Conservation (phyloP, 306 rosid species). For the Neltuma alba region DNA sequence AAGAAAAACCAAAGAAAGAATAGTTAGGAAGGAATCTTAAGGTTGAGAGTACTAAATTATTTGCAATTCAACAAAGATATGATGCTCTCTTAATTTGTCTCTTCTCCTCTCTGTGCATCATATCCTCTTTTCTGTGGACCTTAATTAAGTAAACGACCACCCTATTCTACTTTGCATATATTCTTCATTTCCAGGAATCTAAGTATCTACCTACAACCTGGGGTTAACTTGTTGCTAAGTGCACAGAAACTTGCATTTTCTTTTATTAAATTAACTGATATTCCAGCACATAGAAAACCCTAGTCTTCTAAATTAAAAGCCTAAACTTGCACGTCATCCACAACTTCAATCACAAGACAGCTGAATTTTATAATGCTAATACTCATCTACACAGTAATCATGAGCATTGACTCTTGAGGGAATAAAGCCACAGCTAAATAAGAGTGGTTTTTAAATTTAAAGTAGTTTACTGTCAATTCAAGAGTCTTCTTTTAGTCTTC, state of each 20-base stretch:
- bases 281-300: conserved; percentile 12
- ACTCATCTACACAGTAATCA: conserved; percentile 40
- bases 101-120: neutral
- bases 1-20: neutral
- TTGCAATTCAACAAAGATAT: conserved; percentile 4
- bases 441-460: conserved; percentile 21
- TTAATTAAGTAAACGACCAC: conserved; percentile 27
- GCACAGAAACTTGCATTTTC: neutral
- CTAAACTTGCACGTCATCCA: neutral
- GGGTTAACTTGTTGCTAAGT: conserved; percentile 19
- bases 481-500: neutral
- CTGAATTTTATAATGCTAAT: conserved; percentile 31
- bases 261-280: conserved; percentile 19
- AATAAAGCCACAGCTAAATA: conserved; percentile 43
- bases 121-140: conserved; percentile 25
- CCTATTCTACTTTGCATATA: conserved; percentile 51
- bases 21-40: conserved; percentile 13
- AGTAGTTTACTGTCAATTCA: conserved; percentile 31
- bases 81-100: conserved; percentile 28
- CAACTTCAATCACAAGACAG: conserved; percentile 19
- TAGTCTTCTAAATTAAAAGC: conserved; percentile 17
- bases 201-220: conserved; percentile 23
- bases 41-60: conserved; percentile 16
- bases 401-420: conserved; percentile 29
- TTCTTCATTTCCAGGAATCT: conserved; percentile 36